Evolutionary conservation across 2,329 filamentous ascomycete species (phyloP).

Genomic region (Hypoxylon sp.): DNA sequence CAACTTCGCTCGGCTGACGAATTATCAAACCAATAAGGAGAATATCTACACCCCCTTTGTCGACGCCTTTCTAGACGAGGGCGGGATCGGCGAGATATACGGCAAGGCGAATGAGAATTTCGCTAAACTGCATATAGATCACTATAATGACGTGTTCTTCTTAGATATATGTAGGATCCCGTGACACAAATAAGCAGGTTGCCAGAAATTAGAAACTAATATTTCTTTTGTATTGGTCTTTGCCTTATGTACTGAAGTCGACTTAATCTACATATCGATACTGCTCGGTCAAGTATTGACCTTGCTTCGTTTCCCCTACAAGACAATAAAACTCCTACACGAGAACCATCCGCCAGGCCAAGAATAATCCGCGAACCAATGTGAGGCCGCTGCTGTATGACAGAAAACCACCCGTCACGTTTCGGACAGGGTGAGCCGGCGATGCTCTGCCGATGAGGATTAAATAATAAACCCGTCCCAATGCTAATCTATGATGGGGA

Average conservation of each 20-base stretch:
- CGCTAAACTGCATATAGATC: no score
- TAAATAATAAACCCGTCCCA: conserved; percentile 23
- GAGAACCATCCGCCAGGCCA: conserved; percentile 25
- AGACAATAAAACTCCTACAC: conserved; percentile 17
- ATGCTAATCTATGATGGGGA: conserved; percentile 20
- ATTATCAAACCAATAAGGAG: neutral
- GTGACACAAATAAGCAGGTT: neutral
- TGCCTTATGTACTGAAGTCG: conserved; percentile 31
- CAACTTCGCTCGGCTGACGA: neutral
- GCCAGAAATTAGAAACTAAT: conserved; percentile 20
- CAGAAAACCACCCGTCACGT: conserved; percentile 19
- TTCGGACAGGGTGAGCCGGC: conserved; percentile 2
- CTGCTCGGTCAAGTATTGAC: conserved; percentile 7
- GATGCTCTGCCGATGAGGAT: conserved; percentile 1
- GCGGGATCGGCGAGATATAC: neutral
- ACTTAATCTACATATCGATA: conserved; percentile 35
- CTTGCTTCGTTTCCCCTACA: conserved; percentile 7
- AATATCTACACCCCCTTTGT: neutral
- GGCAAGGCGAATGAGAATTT: neutral
- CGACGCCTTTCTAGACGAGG: no score
- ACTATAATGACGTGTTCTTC: no score
- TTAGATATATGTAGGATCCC: neutral
- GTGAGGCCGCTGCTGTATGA: conserved; percentile 32
- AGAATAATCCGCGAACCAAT: conserved; percentile 34
- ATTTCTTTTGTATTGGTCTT: conserved; percentile 25